Conservation (phyloP, 2,329 filamentous ascomycete genomes). For the Diaporthe australafricana region DNA sequence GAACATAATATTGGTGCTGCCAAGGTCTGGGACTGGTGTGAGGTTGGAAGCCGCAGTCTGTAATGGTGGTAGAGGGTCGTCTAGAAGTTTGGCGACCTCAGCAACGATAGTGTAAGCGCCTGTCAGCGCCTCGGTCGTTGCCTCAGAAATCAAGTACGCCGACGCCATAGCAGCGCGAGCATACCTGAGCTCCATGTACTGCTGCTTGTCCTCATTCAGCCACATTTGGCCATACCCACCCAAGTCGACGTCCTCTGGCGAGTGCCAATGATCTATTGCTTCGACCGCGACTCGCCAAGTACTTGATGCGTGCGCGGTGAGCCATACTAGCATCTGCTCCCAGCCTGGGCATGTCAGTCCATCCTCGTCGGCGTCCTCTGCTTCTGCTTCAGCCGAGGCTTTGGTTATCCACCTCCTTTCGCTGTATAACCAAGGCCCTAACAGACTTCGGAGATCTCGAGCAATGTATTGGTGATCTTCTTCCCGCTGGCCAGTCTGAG, state of each 20-base stretch:
- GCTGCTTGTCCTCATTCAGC: slow-evolving; percentile 70
- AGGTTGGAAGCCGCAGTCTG: slow-evolving; percentile 60
- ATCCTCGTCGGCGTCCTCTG: slow-evolving; percentile 41
- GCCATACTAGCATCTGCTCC: slow-evolving; percentile 77
- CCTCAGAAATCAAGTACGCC: slow-evolving; percentile 74
- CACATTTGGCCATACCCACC: slow-evolving; percentile 68
- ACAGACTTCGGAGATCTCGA: slow-evolving; percentile 74
- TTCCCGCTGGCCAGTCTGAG: slow-evolving; percentile 60
- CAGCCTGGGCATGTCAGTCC: slow-evolving; percentile 68
- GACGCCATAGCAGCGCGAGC: slow-evolving; percentile 75
- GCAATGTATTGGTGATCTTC: slow-evolving; percentile 59
- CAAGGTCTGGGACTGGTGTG: slow-evolving; percentile 52
- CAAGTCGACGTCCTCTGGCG: slow-evolving; percentile 76
- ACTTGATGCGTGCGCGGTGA: slow-evolving; percentile 67
- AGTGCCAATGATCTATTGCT: slow-evolving; percentile 78
- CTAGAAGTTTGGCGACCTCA: slow-evolving; percentile 70
- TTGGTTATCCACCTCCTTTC: slow-evolving; percentile 66
- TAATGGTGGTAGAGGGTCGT: slow-evolving; percentile 66
- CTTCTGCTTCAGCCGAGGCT: slow-evolving; percentile 38
- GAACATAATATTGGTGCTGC: slow-evolving; percentile 49
- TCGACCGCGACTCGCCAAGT: slow-evolving; percentile 73
- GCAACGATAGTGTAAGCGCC: slow-evolving; percentile 70
- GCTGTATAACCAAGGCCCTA: slow-evolving; percentile 81
- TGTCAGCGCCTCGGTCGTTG: slow-evolving; percentile 67
- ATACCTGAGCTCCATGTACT: slow-evolving; percentile 72